phyloP scores from a whole-genome alignment of 73 alveolate genomes.

The Tetrahymena thermophila region DNA sequence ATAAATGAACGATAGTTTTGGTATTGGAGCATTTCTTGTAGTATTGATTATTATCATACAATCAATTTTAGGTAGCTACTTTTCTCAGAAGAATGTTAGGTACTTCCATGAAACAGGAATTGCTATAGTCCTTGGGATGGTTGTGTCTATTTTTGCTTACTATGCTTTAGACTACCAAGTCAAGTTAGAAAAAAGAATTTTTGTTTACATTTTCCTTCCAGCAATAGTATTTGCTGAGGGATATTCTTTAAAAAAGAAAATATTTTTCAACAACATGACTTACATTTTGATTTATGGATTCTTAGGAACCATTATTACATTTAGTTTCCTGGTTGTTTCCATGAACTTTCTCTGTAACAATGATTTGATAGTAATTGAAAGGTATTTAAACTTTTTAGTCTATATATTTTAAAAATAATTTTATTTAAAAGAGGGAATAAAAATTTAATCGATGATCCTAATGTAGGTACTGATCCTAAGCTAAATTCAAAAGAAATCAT shows the following conservation, averaged over 20 bases:
- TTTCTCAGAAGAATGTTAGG: not conserved
- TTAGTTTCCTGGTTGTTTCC: constrained; percentile 53
- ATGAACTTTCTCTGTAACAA: not conserved
- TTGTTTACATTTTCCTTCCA: constrained; percentile 78
- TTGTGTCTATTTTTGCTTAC: not conserved
- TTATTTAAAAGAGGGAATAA: not conserved
- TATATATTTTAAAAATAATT: too few species aligned
- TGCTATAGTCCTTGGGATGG: not conserved
- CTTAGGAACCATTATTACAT: constrained; percentile 72
- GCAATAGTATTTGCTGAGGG: constrained; percentile 86
- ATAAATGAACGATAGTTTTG: not conserved
- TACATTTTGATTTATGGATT: constrained; percentile 80
- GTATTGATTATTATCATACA: not conserved
- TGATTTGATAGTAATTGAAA: not conserved
- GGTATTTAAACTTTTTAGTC: not conserved
- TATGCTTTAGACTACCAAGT: not conserved
- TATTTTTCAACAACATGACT: constrained; percentile 75
- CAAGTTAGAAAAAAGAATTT: constrained; percentile 35
- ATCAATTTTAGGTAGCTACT: not conserved
- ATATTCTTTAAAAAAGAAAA: constrained; percentile 72
- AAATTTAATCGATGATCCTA: not conserved
- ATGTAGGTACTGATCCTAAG: not conserved
- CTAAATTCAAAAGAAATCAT: constrained; percentile 43
- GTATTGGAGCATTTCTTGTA: not conserved
- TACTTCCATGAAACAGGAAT: not conserved